These are phyloP conservation scores for Mollisia scopiformis DNA, from an alignment of 2,329 filamentous ascomycete genomes.

Conservation along the genomic window DNA sequence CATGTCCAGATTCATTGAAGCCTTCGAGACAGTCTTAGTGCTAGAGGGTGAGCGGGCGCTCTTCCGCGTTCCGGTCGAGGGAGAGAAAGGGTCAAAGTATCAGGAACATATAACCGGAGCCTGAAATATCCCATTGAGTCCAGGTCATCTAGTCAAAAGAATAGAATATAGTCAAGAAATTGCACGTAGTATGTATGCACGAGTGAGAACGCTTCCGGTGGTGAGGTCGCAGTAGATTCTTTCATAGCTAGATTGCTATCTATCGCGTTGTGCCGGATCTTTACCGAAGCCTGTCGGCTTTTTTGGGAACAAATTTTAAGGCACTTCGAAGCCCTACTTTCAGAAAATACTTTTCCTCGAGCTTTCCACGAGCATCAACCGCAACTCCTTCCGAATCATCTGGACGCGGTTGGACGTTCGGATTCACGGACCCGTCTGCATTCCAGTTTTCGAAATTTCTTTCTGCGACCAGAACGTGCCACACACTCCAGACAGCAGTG, in stretches of 20 bases:
- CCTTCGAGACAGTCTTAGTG: slow-evolving; percentile 5
- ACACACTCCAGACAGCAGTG: slow-evolving; percentile 17
- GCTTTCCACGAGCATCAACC: not conserved
- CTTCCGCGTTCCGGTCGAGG: not conserved
- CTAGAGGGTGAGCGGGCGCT: no score
- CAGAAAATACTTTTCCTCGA: not conserved
- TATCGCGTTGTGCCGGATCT: not conserved
- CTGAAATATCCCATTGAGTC: not conserved
- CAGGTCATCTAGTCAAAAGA: no score
- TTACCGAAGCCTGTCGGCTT: not conserved
- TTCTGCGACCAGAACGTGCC: slow-evolving; percentile 26
- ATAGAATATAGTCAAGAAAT: not conserved
- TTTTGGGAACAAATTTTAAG: not conserved
- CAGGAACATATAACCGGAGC: slow-evolving; percentile 5
- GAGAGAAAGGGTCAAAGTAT: not conserved
- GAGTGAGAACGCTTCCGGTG: not conserved
- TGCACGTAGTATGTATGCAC: no score
- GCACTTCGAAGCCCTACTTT: not conserved
- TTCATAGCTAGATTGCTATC: not conserved
- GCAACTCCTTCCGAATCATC: not conserved
- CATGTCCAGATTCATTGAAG: not conserved
- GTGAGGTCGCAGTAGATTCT: not conserved
- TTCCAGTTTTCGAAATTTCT: not conserved
- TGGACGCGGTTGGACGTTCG: not conserved
- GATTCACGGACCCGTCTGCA: not conserved